A percentile compares a stretch with the other conserved stretches of the same genome.
Evolutionary conservation across 73 alveolate species (phyloP).

Genomic region (Paramecium biaurelia): DNA sequence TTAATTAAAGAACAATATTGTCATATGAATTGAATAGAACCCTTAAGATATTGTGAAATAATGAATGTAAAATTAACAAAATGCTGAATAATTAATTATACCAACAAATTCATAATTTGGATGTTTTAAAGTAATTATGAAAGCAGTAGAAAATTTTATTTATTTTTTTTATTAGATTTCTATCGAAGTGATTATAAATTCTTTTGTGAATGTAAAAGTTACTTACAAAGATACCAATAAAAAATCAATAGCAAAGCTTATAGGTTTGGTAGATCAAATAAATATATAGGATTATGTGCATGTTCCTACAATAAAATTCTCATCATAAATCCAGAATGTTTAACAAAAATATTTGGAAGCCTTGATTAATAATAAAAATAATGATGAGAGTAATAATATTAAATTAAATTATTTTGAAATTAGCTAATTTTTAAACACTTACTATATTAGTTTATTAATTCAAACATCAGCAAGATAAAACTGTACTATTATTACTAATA

Average conservation of each 20-base stretch:
- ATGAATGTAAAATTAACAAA: neutral
- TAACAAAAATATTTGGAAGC: neutral
- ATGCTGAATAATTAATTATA: neutral
- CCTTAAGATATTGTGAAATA: neutral
- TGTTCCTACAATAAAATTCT: neutral
- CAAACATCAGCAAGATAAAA: neutral
- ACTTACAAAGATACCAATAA: neutral
- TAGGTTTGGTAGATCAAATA: neutral
- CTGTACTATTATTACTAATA: neutral
- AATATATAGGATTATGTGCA: neutral
- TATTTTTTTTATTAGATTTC: neutral
- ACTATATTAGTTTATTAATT: neutral
- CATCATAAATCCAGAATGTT: neutral
- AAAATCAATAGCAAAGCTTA: conserved; percentile 11
- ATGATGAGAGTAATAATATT: neutral
- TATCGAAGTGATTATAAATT: neutral
- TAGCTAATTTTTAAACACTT: no score
- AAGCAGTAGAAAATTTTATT: neutral
- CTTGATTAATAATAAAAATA: neutral
- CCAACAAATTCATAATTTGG: neutral
- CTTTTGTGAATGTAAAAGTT: neutral
- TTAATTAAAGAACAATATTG: neutral
- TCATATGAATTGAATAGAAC: neutral
- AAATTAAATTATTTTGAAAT: no score
- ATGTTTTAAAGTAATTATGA: conserved; percentile 2